Evolutionary conservation across 495 filamentous ascomycete genomes (phyloP), one percentile per base, ranked within the genome.

Genomic region (Penicillium canescens): DNA sequence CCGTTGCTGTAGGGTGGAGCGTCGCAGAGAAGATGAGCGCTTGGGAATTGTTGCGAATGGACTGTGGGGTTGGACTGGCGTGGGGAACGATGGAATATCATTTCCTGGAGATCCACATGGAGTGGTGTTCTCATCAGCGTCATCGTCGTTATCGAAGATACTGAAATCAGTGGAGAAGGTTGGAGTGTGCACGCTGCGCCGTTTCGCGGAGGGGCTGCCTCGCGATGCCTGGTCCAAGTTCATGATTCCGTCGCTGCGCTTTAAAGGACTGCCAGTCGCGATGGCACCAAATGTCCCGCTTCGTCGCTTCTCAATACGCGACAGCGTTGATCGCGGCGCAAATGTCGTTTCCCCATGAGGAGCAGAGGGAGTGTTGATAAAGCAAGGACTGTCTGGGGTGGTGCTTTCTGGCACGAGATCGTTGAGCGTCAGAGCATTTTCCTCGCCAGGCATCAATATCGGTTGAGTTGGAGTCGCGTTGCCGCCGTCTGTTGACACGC

Each of bases 171-270:
- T 57, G 23, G 77, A 72, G 42, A 87, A 74, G 42, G 73, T 82
- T 0, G 83, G 75, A 10, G 84, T 84, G 58, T 94, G 89, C 34
- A 93, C 71, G 65, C 91, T 96, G 52, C 92, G 83, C 41, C 92
- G 79, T 77, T 97, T 97, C 11, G 89, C 84, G 18, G 90, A 86
- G 2, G 92, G 91, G 59, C 89, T 96, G 34, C 86, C 90, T n/a
- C 86, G 75, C 52, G 78, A 83, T 13, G 84, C 73, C 44, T 87
- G 85, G 56, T 95, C 93, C 12, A 95, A 68, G 61, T 89, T 89
- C 88, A 96, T 94, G 12, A 87, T 86, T 6, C 88, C 87, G 69
- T 98, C 94, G 60, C 85, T 95, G 43, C 95, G 84, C 73, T 98
- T 98, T 40, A 98, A 72, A 0, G 94, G 94, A 65, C 93, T 97